phyloP scores from a whole-genome alignment of 1,284 basidiomycete genomes.

The Moniliella sp. region DNA sequence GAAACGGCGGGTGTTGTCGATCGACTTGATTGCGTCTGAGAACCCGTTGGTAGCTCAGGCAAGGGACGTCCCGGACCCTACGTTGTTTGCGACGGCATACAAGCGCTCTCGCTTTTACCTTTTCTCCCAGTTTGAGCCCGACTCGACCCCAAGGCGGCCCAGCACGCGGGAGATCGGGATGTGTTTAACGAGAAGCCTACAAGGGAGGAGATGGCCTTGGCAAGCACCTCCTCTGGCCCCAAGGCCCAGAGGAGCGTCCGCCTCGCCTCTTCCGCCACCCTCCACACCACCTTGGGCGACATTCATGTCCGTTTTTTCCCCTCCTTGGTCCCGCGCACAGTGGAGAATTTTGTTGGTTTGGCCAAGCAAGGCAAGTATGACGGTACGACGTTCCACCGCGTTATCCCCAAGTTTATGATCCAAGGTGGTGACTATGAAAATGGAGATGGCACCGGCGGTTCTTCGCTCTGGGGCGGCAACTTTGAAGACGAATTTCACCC shows the following conservation, averaged over 20 bases:
- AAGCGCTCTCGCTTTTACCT: slow-evolving; percentile 88
- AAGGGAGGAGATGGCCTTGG: slow-evolving; percentile 79
- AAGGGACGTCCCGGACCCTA: slow-evolving; percentile 56
- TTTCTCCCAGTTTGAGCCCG: slow-evolving; percentile 74
- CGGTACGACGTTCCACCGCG: slow-evolving; percentile 80
- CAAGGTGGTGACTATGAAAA: slow-evolving; percentile 94
- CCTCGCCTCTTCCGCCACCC: slow-evolving; percentile 44
- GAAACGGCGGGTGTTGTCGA: too few species aligned
- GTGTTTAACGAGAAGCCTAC: slow-evolving; percentile 97
- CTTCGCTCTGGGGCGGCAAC: slow-evolving; percentile 70
- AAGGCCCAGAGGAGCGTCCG: slow-evolving; percentile 42
- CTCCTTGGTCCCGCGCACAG: slow-evolving; percentile 69
- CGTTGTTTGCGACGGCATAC: slow-evolving; percentile 73
- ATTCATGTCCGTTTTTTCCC: slow-evolving; percentile 69
- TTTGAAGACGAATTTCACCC: slow-evolving; percentile 91
- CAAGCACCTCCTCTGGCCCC: slow-evolving; percentile 43
- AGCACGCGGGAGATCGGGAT: slow-evolving; percentile 60
- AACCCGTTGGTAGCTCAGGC: slow-evolving; percentile 61
- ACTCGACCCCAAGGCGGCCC: slow-evolving; percentile 44
- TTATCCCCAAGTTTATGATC: slow-evolving; percentile 97
- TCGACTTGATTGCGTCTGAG: slow-evolving; percentile 74
- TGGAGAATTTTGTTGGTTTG: slow-evolving; percentile 91
- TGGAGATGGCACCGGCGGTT: slow-evolving; percentile 87
- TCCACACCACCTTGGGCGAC: slow-evolving; percentile 87
- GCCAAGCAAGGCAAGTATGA: slow-evolving; percentile 81